Evolutionary conservation across 306 rosid species (phyloP).

Genomic region (Sesbania bispinosa): DNA sequence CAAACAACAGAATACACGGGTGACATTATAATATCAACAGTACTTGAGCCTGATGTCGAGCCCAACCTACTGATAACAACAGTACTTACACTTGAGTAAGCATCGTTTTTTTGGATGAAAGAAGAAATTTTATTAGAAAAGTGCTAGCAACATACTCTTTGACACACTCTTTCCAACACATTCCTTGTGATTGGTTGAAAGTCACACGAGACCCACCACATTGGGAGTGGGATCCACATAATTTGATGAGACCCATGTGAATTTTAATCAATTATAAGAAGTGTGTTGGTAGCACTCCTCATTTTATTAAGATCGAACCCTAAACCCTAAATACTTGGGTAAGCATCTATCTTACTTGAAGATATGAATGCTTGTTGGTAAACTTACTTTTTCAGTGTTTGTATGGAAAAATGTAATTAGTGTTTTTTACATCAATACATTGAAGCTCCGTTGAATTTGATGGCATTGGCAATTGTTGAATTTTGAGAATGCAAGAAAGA

Average conservation of each 20-base stretch:
- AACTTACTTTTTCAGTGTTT: not conserved
- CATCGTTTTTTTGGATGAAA: not conserved
- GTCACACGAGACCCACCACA: no score
- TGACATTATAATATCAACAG: slow-evolving; percentile 57
- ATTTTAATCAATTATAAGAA: no score
- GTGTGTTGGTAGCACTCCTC: no score
- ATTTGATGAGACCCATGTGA: no score
- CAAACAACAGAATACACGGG: slow-evolving; percentile 54
- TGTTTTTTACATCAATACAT: not conserved
- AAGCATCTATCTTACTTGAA: slow-evolving; percentile 32
- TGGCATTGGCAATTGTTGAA: no score
- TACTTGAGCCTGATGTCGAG: slow-evolving; percentile 66
- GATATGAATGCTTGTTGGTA: slow-evolving; percentile 17
- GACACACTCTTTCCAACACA: no score
- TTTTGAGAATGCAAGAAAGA: no score
- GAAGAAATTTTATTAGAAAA: not conserved
- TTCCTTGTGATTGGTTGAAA: no score
- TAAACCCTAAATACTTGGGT: slow-evolving; percentile 58
- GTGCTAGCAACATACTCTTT: no score
- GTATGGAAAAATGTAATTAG: not conserved
- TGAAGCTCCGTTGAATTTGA: not conserved
- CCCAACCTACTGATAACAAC: slow-evolving; percentile 74
- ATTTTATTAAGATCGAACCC: no score
- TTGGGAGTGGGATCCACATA: no score
- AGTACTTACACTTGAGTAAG: slow-evolving; percentile 73